Evolutionary conservation across 305 asterid genomes (phyloP).

Genomic region (Fraxinus sp.): DNA sequence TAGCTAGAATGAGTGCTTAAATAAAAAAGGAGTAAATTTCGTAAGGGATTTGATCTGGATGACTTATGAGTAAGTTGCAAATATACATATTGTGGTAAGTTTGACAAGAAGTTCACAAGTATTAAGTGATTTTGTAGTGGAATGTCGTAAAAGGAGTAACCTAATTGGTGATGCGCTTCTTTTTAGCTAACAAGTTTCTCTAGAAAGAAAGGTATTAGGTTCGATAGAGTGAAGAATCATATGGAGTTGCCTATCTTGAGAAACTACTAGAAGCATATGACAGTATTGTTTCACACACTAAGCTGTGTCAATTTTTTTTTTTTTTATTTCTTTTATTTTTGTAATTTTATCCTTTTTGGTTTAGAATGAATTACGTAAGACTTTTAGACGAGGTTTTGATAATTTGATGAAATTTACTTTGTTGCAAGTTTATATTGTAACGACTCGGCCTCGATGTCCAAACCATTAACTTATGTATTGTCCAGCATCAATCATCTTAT

Average conservation of each 20-base stretch:
- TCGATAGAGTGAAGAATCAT: not conserved
- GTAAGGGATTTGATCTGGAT: not conserved
- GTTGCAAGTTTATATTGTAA: not conserved
- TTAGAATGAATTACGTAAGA: not conserved
- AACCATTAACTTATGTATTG: not conserved
- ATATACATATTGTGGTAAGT: not conserved
- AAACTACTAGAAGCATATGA: not conserved
- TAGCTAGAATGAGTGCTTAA: not conserved
- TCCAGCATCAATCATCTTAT: not conserved
- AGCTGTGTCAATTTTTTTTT: not conserved
- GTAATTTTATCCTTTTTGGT: not conserved
- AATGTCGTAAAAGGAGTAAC: not conserved
- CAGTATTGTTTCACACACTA: not conserved
- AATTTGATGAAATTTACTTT: not conserved
- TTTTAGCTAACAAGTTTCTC: not conserved
- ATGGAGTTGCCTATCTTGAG: not conserved
- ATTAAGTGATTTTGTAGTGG: not conserved
- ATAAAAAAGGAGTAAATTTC: not conserved
- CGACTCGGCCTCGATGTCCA: not conserved
- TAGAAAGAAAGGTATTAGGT: not conserved
- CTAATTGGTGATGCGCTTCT: not conserved
- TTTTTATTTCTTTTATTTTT: not conserved
- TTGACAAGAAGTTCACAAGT: not conserved
- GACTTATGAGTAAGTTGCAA: not conserved
- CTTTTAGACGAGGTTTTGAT: not conserved